These are phyloP conservation scores for Kwoniella newhampshirensis DNA, from an alignment of 768 basidiomycete species.

Conservation along the genomic window DNA sequence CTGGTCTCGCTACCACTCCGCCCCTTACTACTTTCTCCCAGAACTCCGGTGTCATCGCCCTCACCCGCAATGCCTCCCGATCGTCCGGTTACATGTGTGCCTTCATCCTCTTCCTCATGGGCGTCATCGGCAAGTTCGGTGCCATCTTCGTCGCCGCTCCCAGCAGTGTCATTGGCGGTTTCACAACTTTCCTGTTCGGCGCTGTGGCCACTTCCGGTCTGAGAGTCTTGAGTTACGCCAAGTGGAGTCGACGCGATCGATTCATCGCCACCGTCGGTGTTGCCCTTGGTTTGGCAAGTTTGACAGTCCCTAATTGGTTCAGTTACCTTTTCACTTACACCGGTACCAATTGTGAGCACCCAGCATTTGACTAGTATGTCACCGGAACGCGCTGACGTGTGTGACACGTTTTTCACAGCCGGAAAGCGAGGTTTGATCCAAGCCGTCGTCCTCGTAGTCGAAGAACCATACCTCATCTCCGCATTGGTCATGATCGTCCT, in stretches of 20 bases:
- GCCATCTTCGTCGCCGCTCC: slow-evolving; percentile 32
- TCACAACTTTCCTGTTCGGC: slow-evolving; percentile 34
- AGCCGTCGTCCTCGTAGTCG: slow-evolving; percentile 28
- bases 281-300: slow-evolving; percentile 29
- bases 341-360: slow-evolving; percentile 20
- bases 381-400: not conserved
- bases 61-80: slow-evolving; percentile 28
- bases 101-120: slow-evolving; percentile 31
- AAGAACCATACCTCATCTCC: slow-evolving; percentile 32
- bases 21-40: slow-evolving; percentile 37
- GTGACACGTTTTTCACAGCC: slow-evolving; percentile 5
- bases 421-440: slow-evolving; percentile 29
- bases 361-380: not conserved
- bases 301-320: slow-evolving; percentile 31
- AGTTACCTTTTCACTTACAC: slow-evolving; percentile 36
- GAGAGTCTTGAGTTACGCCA: slow-evolving; percentile 26
- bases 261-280: slow-evolving; percentile 32
- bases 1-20: slow-evolving; percentile 32
- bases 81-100: slow-evolving; percentile 30
- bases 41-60: slow-evolving; percentile 33
- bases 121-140: slow-evolving; percentile 27
- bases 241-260: slow-evolving; percentile 33
- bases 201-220: slow-evolving; percentile 33
- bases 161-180: slow-evolving; percentile 22
- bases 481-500: slow-evolving; percentile 21